A percentile compares a stretch with the other conserved stretches of the same genome.
Evolutionary conservation across 352 stramenopile genomes (phyloP).

Genomic region (Pythium periplocum): DNA sequence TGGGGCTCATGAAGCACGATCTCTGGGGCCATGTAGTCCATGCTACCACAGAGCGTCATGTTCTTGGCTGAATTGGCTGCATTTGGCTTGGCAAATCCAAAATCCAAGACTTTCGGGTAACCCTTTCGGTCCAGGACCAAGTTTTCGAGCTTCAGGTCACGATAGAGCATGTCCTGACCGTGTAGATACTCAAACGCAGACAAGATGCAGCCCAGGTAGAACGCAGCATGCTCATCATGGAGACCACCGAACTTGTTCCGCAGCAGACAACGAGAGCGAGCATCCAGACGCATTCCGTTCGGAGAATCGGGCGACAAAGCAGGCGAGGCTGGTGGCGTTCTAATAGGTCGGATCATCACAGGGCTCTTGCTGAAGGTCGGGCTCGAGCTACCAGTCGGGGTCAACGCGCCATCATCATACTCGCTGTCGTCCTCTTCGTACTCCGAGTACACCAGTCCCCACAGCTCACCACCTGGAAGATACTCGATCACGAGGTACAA

Average conservation of each 20-base stretch:
- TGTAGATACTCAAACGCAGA: conserved; percentile 76
- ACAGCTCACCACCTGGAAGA: conserved; percentile 73
- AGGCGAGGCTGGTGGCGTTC: conserved; percentile 5
- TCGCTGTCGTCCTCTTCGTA: conserved; percentile 25
- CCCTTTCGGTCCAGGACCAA: conserved; percentile 81
- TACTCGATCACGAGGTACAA: conserved; percentile 83
- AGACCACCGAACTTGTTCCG: conserved; percentile 40
- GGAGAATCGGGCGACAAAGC: conserved; percentile 7
- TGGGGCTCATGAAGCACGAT: conserved; percentile 56
- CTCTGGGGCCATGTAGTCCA: conserved; percentile 82
- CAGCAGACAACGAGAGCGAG: conserved; percentile 31
- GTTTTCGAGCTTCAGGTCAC: conserved; percentile 90
- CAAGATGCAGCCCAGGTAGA: conserved; percentile 90
- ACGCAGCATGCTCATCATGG: conserved; percentile 58
- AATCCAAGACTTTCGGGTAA: conserved; percentile 85
- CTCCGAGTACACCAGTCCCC: conserved; percentile 65
- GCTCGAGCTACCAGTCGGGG: conserved; percentile 2
- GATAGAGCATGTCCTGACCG: conserved; percentile 65
- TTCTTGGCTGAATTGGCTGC: conserved; percentile 48
- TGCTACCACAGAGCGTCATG: conserved; percentile 69
- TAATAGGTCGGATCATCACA: conserved; percentile 17
- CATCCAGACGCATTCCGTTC: conserved; percentile 15
- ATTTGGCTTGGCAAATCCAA: conserved; percentile 69
- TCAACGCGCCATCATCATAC: conserved; percentile 14
- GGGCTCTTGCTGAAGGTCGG: conserved; percentile 37